Evolutionary conservation across 345 rosid species (phyloP).

Genomic region (Erodium maritimum): DNA sequence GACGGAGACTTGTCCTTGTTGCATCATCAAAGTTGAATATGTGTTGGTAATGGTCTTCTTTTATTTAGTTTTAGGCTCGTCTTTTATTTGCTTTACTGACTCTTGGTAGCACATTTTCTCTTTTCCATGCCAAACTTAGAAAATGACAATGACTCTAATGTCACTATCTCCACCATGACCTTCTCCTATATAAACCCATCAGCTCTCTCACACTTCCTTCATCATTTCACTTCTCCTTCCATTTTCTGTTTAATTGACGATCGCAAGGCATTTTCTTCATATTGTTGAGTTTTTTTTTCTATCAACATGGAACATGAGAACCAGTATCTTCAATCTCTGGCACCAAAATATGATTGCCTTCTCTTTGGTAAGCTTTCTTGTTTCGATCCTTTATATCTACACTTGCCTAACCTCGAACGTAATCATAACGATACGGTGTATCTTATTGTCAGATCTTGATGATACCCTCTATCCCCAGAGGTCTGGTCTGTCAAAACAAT

Average conservation of each 20-base stretch:
- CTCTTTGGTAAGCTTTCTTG: slow-evolving; percentile 49
- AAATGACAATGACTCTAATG: no score
- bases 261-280: no score
- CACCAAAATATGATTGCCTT: slow-evolving; percentile 54
- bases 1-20: no score
- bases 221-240: background rate
- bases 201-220: background rate
- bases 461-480: slow-evolving; percentile 75
- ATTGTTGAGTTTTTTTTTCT: no score
- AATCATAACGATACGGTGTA: no score
- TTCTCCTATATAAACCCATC: no score
- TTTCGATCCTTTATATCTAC: background rate
- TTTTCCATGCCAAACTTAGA: no score
- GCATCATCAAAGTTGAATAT: no score
- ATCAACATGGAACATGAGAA: slow-evolving; percentile 29
- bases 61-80: background rate
- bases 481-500: slow-evolving; percentile 51
- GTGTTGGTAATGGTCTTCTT: background rate
- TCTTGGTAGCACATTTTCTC: no score
- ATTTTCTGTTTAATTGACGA: background rate
- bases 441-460: slow-evolving; percentile 45
- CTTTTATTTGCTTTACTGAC: no score
- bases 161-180: no score
- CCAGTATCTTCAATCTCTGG: slow-evolving; percentile 11
- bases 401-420: no score